These are phyloP conservation scores for Chalaropsis thielavioides DNA, from an alignment of 2,329 filamentous ascomycete species.

Conservation along the genomic window DNA sequence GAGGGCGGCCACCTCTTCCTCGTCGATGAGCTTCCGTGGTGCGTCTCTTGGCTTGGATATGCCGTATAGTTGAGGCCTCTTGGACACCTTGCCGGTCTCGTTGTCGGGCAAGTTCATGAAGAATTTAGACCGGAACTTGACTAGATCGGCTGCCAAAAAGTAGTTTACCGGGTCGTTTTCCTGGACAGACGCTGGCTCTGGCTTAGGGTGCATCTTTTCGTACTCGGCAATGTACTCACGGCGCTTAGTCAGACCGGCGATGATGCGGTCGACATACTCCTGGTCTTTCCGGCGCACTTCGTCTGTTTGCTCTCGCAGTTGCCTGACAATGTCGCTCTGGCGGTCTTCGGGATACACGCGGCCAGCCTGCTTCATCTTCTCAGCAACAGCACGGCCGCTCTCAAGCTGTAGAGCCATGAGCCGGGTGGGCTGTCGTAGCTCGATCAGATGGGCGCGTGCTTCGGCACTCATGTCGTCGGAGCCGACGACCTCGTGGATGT, in stretches of 20 bases:
- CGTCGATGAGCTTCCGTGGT: neutral
- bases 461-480: slow-evolving; percentile 22
- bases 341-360: slow-evolving; percentile 33
- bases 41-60: neutral
- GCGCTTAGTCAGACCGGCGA: neutral
- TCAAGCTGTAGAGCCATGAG: slow-evolving; percentile 36
- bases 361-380: slow-evolving; percentile 30
- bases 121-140: neutral
- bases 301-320: slow-evolving; percentile 10
- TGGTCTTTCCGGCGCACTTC: slow-evolving; percentile 6
- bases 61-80: slow-evolving; percentile 6
- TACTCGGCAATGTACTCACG: neutral
- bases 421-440: slow-evolving; percentile 24
- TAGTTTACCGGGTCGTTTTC: slow-evolving; percentile 7
- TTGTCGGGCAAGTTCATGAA: slow-evolving; percentile 14
- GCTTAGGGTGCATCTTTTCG: neutral
- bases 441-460: slow-evolving; percentile 20
- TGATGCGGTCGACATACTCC: neutral
- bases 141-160: slow-evolving; percentile 7
- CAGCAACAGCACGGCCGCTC: slow-evolving; percentile 28
- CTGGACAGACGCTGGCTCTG: neutral
- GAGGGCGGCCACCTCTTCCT: neutral
- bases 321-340: slow-evolving; percentile 25
- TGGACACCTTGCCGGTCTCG: slow-evolving; percentile 10
- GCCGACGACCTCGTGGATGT: slow-evolving; percentile 43